Conservation (phyloP, 129 eudicot genomes). For the Oenanthe sinensis region DNA sequence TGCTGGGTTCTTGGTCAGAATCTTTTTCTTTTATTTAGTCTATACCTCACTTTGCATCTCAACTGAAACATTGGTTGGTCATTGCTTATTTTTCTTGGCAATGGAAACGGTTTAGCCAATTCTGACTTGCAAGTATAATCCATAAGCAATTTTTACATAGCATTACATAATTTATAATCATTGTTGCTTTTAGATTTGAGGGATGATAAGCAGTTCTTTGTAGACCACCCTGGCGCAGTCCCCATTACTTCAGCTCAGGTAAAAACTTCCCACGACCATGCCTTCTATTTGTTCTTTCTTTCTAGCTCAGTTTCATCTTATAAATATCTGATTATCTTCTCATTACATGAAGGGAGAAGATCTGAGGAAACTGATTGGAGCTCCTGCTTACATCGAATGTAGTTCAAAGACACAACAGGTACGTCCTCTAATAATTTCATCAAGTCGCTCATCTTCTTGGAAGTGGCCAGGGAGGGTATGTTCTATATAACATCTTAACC, state of each 20-base stretch:
- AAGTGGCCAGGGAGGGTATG: not conserved
- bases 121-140: not conserved
- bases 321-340: not conserved
- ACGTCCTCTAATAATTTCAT: not conserved
- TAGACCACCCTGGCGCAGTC: constrained; percentile 7
- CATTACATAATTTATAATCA: not conserved
- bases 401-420: constrained; percentile 99
- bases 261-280: not conserved
- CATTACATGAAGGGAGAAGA: constrained; percentile 62
- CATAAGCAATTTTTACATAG: not conserved
- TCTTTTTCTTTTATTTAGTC: not conserved
- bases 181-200: constrained; percentile 3
- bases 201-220: constrained; percentile 5
- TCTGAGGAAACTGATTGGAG: constrained; percentile 89
- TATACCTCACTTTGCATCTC: not conserved
- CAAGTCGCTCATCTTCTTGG: not conserved
- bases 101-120: not conserved
- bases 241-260: constrained; percentile 8
- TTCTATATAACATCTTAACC: not conserved
- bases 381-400: constrained; percentile 79
- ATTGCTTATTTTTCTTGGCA: not conserved
- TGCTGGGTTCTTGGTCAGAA: not conserved
- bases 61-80: not conserved
- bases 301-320: not conserved
- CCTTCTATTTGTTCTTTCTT: not conserved